Evolutionary conservation across 2,329 filamentous ascomycete genomes (phyloP).

Genomic region (Arthrobotrys sphaeroides): DNA sequence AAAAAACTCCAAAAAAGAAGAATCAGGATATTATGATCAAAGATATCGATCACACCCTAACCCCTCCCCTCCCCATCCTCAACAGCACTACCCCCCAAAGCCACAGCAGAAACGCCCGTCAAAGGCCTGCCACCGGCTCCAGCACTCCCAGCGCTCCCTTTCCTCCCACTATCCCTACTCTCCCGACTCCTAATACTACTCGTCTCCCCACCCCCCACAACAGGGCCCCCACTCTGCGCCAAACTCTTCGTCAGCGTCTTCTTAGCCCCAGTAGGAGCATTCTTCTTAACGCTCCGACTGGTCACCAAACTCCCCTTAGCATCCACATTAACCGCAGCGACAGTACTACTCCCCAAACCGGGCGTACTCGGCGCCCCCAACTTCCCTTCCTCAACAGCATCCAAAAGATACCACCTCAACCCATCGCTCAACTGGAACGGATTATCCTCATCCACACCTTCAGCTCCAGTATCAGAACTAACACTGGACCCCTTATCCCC

Average conservation of each 20-base stretch:
- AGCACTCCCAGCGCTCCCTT: conserved; percentile 39
- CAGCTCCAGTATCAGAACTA: conserved; percentile 65
- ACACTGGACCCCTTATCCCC: conserved; percentile 65
- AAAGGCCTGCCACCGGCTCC: conserved; percentile 3
- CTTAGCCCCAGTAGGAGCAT: conserved; percentile 7
- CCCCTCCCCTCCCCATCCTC: conserved; percentile 27
- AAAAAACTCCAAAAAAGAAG: background rate
- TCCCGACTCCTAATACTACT: conserved; percentile 47
- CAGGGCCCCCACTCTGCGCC: conserved; percentile 45
- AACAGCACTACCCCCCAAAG: conserved; percentile 38
- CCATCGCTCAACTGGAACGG: conserved; percentile 96
- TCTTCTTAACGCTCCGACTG: conserved; percentile 60
- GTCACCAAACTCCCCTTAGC: conserved; percentile 77
- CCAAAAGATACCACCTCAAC: conserved; percentile 93
- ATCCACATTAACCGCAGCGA: conserved; percentile 85
- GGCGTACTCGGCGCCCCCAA: conserved; percentile 86
- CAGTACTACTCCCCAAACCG: conserved; percentile 88
- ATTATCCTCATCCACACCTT: conserved; percentile 74
- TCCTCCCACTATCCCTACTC: conserved; percentile 43
- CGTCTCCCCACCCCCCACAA: conserved; percentile 33
- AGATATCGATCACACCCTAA: background rate
- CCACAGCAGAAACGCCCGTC: too few relatives aligned
- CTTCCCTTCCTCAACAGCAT: conserved; percentile 86
- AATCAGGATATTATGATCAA: background rate
- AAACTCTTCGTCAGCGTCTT: conserved; percentile 53